Evolutionary conservation across 345 rosid species (phyloP).

Genomic region (Luvunga scandens): DNA sequence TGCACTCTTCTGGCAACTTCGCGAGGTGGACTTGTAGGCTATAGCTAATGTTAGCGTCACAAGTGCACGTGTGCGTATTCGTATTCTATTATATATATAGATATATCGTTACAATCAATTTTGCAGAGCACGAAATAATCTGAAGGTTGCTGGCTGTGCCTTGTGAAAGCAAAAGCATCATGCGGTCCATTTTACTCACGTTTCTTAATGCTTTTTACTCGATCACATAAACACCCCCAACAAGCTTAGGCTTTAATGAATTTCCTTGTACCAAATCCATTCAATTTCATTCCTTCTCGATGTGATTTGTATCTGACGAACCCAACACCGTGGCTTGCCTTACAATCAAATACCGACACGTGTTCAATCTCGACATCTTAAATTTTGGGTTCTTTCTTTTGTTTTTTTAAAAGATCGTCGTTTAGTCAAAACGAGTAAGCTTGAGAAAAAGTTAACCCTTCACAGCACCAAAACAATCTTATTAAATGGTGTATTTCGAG

Average conservation of each 20-base stretch:
- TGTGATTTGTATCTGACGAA: neutral
- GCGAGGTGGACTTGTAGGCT: too few species aligned
- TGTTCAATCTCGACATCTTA: too few species aligned
- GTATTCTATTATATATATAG: neutral
- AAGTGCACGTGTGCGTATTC: conserved; percentile 15
- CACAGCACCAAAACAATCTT: conserved; percentile 1
- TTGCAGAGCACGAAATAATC: neutral
- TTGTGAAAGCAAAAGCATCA: neutral
- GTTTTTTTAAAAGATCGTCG: neutral
- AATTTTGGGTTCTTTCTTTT: neutral
- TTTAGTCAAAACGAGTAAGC: conserved; percentile 6
- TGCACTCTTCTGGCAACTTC: neutral
- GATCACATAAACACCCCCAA: neutral
- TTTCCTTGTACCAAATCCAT: neutral
- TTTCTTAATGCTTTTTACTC: neutral
- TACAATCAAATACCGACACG: too few species aligned
- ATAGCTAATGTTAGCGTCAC: neutral
- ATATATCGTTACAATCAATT: too few species aligned
- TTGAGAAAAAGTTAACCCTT: conserved; percentile 1
- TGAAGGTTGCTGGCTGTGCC: neutral
- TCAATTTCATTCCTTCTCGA: neutral
- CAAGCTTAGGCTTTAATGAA: neutral
- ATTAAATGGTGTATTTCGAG: neutral
- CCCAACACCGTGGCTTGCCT: neutral
- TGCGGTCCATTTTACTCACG: conserved; percentile 1